Evolutionary conservation across 1,284 basidiomycete genomes (phyloP), one percentile per base, ranked within the genome.

Genomic region (Cutaneotrichosporon sp.): DNA sequence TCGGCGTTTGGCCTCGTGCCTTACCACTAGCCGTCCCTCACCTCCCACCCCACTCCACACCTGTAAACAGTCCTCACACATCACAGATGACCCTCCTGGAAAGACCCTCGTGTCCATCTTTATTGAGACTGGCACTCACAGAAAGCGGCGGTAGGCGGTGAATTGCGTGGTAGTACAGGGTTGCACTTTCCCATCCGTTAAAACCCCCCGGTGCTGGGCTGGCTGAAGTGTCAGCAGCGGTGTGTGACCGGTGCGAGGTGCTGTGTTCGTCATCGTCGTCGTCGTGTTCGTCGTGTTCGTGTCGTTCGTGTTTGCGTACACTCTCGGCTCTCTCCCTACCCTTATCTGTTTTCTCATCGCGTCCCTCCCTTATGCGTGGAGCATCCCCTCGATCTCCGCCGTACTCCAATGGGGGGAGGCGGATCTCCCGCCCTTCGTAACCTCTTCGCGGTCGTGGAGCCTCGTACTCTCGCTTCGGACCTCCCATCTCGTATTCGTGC

Each of bases 81-180:
- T 11, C 34, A 36, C 34, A 36, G 22, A 13, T 30, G 8, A 9
- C 11, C 11, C 30, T 21, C 49, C 22, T 26, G 1, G 11, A 26
- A 13, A 13, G 21, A 7, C 22, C 26, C 49, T 4, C 22, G 22
- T 16, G 9, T 18, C 22, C 22, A 8, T 51, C 31, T n/a, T 31
- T 0, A n/a, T 5, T 10, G 51, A 2, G 18, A n/a, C 8, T 31
- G 9, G 31, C 5, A 53, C 51, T 53, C 51, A 53, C 51, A 16
- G 51, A 53, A n/a, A 53, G 51, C 14, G 51, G 31, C 16, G 51
- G 51, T 14, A 53, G 51, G 10, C 31, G 51, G 31, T 53, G 51
- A 31, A 53, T 53, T 34, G 51, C 51, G 14, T 53, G 51, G 31
- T 34, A n/a, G 51, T 53, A 53, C 51, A 53, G 16, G 31, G 26